Percentiles rank a stretch among this genome's conserved stretches.
Evolutionary conservation across 2,329 filamentous ascomycete genomes (phyloP).

Genomic region (Fusarium cyanostomum): DNA sequence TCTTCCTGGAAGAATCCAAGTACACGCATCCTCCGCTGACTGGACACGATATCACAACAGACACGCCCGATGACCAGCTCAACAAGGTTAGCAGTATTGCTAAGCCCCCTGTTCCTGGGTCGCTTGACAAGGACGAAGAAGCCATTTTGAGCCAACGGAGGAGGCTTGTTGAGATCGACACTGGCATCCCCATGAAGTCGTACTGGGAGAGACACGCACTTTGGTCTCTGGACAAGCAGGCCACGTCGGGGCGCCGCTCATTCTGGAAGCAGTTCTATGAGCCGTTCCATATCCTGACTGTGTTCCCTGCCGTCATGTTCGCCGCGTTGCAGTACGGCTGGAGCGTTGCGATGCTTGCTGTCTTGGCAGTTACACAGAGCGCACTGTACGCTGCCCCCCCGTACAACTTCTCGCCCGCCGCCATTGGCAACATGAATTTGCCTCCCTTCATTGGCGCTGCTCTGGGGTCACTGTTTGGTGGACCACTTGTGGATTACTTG

Average conservation of each 20-base stretch:
- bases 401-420: conserved; percentile 25
- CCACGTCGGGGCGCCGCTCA: background rate
- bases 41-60: background rate
- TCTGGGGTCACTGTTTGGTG: conserved; percentile 22
- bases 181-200: conserved; percentile 17
- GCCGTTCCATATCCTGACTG: conserved; percentile 8
- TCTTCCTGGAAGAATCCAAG: conserved; percentile 49
- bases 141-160: background rate
- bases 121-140: background rate
- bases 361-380: conserved; percentile 26
- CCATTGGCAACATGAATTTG: conserved; percentile 34
- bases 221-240: conserved; percentile 13
- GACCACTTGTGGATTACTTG: conserved; percentile 15
- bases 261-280: conserved; percentile 19
- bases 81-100: background rate
- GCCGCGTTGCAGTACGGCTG: conserved; percentile 19
- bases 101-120: background rate
- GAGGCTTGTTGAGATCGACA: background rate
- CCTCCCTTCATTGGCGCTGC: conserved; percentile 25
- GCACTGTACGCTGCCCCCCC: conserved; percentile 12
- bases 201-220: conserved; percentile 17
- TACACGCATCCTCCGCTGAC: background rate
- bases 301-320: conserved; percentile 14
- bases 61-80: background rate
- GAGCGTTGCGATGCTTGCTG: conserved; percentile 29